Evolutionary conservation across 192 early-diverging fungal genomes (phyloP), one percentile per base, ranked within the genome.

Genomic region (Mortierella claussenii): DNA sequence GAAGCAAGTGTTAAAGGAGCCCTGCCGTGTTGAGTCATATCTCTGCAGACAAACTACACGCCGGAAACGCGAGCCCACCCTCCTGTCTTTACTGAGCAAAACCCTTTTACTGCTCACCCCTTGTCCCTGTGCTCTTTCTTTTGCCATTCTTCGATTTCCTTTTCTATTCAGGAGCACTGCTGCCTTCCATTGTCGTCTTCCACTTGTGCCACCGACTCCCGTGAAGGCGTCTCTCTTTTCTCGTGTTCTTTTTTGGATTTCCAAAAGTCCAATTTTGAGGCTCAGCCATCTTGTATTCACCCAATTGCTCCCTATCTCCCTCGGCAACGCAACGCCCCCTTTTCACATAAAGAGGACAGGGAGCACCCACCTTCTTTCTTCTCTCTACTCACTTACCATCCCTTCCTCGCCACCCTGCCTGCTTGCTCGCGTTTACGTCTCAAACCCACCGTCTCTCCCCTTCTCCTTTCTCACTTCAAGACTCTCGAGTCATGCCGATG

Each of bases 191-290:
- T 40, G n/a, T 15, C 8, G n/a, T n/a, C n/a, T n/a, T n/a, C n/a
- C n/a, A n/a, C 33, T 48, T 49, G 45, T 17, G 23, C 11, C 18
- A 26, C 31, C 15, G 24, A 27, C 21, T 44, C 40, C 23, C 55
- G 15, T 15, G 55, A 2, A 10, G n/a, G 55, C n/a, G n/a, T n/a
- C n/a, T n/a, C 37, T 40, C 37, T 40, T 13, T 40, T 50, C 34
- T 8, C 10, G 13, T 48, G 21, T 59, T 76, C 59, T 46, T 67
- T 62, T 76, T 66, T 67, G 59, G 57, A 62, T 62, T 76, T 76
- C 73, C 73, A 76, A 67, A 67, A 67, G 32, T 67, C 73, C 73
- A 76, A 61, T 62, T 62, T 62, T n/a, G 26, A 43, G 53, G 73
- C 65, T 76, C 73, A 76, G 73, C 73, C 73, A 69, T 57, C 23